Conservation (phyloP, 176 grass and related monocot species). For the Zea mays region Zm-B73-REFERENCE-NAM-5.0 NC_050102.1:166951501-166952000, state of each 20-base stretch:
- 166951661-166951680: not conserved
- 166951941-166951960: not conserved
- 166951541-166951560: too few relatives aligned
- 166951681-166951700: constrained; percentile 28
- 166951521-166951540: too few relatives aligned
- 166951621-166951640: too few relatives aligned
- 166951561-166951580: too few relatives aligned
- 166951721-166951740: constrained; percentile 12
- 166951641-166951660: not conserved
- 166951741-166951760: constrained; percentile 15
- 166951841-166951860: not conserved
- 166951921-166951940: not conserved
- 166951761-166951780: not conserved
- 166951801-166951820: not conserved
- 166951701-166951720: not conserved
- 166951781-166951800: not conserved
- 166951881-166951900: not conserved
- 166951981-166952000: not conserved
- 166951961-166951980: constrained; percentile 4
- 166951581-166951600: too few relatives aligned
- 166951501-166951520: too few relatives aligned
- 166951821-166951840: not conserved
- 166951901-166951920: not conserved
- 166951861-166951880: too few relatives aligned
- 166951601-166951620: too few relatives aligned